phyloP scores from a whole-genome alignment of 176 grass and related monocot species.

The Avena insularis region DNA sequence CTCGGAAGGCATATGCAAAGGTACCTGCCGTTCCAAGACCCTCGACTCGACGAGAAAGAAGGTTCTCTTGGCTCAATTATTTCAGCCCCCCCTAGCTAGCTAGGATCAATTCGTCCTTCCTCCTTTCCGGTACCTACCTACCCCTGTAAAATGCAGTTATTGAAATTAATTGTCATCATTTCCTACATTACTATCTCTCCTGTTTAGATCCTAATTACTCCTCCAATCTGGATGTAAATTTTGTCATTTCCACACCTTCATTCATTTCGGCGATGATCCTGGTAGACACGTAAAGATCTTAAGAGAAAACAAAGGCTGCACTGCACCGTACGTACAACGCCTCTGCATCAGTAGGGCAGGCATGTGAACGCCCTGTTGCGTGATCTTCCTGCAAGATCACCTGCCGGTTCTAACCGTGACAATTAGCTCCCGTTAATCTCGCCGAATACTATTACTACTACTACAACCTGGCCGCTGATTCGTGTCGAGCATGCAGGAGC shows the following conservation, averaged over 20 bases:
- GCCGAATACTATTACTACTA: neutral
- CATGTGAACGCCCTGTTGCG: conserved; percentile 51
- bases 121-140: neutral
- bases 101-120: conserved; percentile 8
- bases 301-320: neutral
- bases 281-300: neutral
- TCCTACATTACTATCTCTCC: neutral
- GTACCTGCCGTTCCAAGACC: conserved; percentile 45
- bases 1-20: conserved; percentile 55
- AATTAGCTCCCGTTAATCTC: conserved; percentile 17
- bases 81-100: conserved; percentile 27
- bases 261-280: neutral
- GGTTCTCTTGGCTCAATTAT: conserved; percentile 36
- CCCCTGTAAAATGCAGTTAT: conserved; percentile 44
- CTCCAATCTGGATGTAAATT: too few relatives aligned
- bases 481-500: conserved; percentile 26
- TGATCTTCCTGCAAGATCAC: conserved; percentile 48
- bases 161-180: conserved; percentile 20
- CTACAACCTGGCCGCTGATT: conserved; percentile 18
- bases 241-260: too few relatives aligned
- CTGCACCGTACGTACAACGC: conserved; percentile 1
- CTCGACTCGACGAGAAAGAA: conserved; percentile 33
- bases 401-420: conserved; percentile 44
- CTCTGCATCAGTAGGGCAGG: neutral
- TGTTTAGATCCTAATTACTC: too few relatives aligned